Evolutionary conservation across 2,329 filamentous ascomycete genomes (phyloP).

Genomic region (Beauveria caledonica): DNA sequence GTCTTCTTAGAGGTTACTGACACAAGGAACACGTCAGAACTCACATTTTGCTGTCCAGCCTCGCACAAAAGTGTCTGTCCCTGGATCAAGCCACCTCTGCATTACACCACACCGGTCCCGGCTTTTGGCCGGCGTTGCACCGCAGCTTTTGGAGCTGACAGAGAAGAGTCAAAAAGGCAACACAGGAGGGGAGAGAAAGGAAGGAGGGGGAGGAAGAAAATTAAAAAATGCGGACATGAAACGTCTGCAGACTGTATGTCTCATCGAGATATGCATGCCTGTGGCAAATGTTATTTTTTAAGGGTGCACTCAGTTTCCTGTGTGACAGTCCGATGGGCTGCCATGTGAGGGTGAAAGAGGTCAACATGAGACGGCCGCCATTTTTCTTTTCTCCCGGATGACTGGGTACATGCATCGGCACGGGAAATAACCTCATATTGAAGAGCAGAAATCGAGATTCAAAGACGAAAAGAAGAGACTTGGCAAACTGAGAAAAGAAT

Average conservation of each 20-base stretch:
- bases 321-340: neutral
- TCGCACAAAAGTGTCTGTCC: neutral
- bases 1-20: neutral
- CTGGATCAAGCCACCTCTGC: neutral
- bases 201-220: neutral
- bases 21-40: neutral
- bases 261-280: neutral
- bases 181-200: neutral
- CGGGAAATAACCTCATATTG: neutral
- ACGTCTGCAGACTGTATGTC: neutral
- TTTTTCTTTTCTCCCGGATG: neutral
- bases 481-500: neutral
- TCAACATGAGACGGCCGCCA: too few relatives aligned
- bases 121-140: neutral
- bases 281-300: neutral
- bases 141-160: neutral
- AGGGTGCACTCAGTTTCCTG: neutral
- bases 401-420: neutral
- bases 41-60: neutral
- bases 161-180: neutral
- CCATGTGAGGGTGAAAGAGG: neutral
- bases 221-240: neutral
- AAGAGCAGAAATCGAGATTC: neutral
- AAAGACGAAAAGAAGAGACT: neutral
- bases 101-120: neutral